Percentiles rank a stretch among this genome's conserved stretches.
phyloP scores from a whole-genome alignment of 2,329 filamentous ascomycete species.

The Orbilia blumenaviensis region DNA sequence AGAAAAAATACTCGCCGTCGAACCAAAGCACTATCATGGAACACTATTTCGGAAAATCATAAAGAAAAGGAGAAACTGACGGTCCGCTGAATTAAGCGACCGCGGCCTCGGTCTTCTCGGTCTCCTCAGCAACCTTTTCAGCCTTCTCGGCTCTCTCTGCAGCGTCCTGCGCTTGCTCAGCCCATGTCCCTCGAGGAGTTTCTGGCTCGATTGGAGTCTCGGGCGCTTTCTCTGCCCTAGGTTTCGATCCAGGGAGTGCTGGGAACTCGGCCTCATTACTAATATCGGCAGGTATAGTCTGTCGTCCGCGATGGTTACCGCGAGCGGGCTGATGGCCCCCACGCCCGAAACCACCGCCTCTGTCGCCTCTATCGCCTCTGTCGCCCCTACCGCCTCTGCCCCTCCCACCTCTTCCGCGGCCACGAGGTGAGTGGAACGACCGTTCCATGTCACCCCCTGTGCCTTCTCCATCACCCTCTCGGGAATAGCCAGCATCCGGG shows the following conservation, averaged over 20 bases:
- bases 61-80: background rate
- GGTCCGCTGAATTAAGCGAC: slow-evolving; percentile 2
- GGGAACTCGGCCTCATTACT: slow-evolving; percentile 51
- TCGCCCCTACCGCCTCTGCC: slow-evolving; percentile 59
- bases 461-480: slow-evolving; percentile 12
- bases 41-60: background rate
- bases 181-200: slow-evolving; percentile 47
- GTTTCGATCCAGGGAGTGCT: slow-evolving; percentile 40
- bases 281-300: slow-evolving; percentile 35
- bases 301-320: background rate
- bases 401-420: slow-evolving; percentile 52
- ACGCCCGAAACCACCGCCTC: slow-evolving; percentile 56
- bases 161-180: slow-evolving; percentile 49
- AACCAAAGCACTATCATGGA: background rate
- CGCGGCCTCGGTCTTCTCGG: slow-evolving; percentile 22
- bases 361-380: slow-evolving; percentile 54
- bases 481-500: slow-evolving; percentile 30
- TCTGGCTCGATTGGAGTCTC: slow-evolving; percentile 43
- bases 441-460: slow-evolving; percentile 8
- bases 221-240: slow-evolving; percentile 27
- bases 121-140: no score
- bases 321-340: slow-evolving; percentile 14
- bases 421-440: slow-evolving; percentile 28
- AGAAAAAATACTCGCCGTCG: background rate
- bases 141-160: slow-evolving; percentile 45